phyloP scores from a whole-genome alignment of 192 early-diverging fungal genomes.

The Obelidium mucronatum region DNA sequence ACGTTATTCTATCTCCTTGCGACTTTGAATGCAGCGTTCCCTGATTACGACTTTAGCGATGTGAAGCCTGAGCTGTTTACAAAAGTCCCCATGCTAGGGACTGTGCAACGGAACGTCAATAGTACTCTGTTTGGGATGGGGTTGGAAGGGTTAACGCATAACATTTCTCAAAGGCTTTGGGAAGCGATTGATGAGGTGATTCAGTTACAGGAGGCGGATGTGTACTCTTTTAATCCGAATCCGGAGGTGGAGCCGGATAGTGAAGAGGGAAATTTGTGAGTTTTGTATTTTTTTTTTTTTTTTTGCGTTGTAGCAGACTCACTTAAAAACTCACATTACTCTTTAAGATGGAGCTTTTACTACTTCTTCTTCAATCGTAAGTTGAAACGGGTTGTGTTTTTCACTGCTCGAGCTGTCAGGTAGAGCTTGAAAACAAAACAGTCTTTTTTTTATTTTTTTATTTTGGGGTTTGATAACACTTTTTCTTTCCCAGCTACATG shows the following conservation, averaged over 20 bases:
- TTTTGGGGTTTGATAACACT: background rate
- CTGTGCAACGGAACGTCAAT: constrained; percentile 86
- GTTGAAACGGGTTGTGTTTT: constrained; percentile 91
- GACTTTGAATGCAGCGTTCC: constrained; percentile 94
- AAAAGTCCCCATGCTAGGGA: constrained; percentile 73
- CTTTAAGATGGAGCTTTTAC: constrained; percentile 93
- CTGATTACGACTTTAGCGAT: constrained; percentile 95
- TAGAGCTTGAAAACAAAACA: constrained; percentile 54
- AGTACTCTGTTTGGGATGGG: constrained; percentile 85
- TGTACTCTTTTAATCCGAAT: constrained; percentile 91
- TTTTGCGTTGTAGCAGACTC: background rate
- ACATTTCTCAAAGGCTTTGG: constrained; percentile 78
- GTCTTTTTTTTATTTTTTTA: too few relatives aligned
- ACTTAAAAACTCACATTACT: too few relatives aligned
- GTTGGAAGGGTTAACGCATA: constrained; percentile 54
- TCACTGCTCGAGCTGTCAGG: constrained; percentile 90
- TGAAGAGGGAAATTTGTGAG: constrained; percentile 86
- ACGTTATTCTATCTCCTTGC: constrained; percentile 94
- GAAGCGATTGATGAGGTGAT: constrained; percentile 85
- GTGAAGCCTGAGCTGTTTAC: constrained; percentile 80
- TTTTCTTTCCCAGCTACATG: background rate
- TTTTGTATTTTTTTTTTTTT: constrained; percentile 16
- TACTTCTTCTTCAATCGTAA: constrained; percentile 96
- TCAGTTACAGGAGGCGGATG: constrained; percentile 82
- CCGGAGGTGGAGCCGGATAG: constrained; percentile 88